Evolutionary conservation across 805 yeast genomes (phyloP), one percentile per base, ranked within the genome.

Genomic region (Metschnikowia gruessii): DNA sequence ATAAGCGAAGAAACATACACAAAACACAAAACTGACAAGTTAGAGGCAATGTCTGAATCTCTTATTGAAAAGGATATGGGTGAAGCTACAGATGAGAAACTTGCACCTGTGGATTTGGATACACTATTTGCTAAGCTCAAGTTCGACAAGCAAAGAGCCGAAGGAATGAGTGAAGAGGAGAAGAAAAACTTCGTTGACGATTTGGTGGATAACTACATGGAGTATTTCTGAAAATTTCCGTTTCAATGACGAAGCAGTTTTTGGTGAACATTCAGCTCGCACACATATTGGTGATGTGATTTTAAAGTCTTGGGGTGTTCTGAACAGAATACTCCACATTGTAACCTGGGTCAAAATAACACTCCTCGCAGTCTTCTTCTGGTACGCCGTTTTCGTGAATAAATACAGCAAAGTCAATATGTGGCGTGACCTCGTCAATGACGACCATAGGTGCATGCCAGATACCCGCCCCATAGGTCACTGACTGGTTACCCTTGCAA

Each of bases 381-480:
- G 82, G 72, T 5, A 86, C 82, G 1, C 88, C 92, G 53, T 87
- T 87, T 57, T 91, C 97, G 60, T 85, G 85, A 28, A 88, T 83
- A 43, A 90, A 68, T n/a, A 92, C 97, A 2, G 88, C 91, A 67
- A 91, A 92, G 59, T 92, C 96, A 22, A 72, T 63, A 46, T 69
- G 62, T 0, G 66, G 61, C 12, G 83, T 67, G 4, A 70, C 68
- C 21, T 77, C 80, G 29, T 82, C 84, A 9, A 89, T 63, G 1
- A 88, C 92, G 18, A 92, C 84, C 98, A 91, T 91, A 3, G 98
- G 97, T 0, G 97, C 96, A 62, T 91, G 98, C 98, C 98, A 91
- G 4, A 84, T 79, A 1, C 85, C 88, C 11, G 77, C 79, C 0
- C 90, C 95, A 62, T 90, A 90, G 0, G 97, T 91, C 3, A 91